Conservation (phyloP, 2,329 filamentous ascomycete genomes). For the Gnomoniopsis sp. region DNA sequence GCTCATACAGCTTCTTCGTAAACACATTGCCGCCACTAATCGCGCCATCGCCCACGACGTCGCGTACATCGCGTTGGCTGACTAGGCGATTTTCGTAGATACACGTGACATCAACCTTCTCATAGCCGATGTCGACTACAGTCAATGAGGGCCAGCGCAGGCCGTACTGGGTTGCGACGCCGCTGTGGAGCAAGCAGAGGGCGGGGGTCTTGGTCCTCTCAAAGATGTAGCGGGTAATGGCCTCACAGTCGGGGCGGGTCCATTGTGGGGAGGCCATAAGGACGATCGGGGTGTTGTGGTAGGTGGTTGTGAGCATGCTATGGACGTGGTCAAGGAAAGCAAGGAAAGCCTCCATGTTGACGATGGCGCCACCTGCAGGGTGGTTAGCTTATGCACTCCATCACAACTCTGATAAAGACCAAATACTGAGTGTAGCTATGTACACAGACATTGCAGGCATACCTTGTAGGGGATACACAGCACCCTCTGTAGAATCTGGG, state of each 20-base stretch:
- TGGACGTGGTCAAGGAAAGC: constrained; percentile 91
- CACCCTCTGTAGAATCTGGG: constrained; percentile 80
- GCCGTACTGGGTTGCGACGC: constrained; percentile 82
- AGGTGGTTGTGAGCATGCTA: constrained; percentile 81
- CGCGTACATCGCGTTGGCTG: constrained; percentile 63
- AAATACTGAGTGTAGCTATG: background rate
- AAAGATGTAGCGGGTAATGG: constrained; percentile 89
- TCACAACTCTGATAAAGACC: background rate
- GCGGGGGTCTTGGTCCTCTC: constrained; percentile 95
- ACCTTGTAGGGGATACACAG: constrained; percentile 79
- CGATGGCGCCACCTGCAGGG: constrained; percentile 69
- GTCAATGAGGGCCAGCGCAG: constrained; percentile 73
- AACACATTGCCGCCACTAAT: constrained; percentile 84
- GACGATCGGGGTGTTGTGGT: constrained; percentile 94
- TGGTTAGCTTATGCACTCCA: background rate
- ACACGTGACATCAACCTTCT: constrained; percentile 90
- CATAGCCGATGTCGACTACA: constrained; percentile 84
- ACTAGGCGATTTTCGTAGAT: constrained; percentile 76
- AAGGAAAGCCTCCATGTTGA: constrained; percentile 89
- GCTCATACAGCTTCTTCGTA: constrained; percentile 67
- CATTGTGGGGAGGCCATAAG: constrained; percentile 87
- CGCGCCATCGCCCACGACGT: constrained; percentile 30
- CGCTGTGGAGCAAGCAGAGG: constrained; percentile 86
- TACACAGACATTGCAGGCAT: constrained; percentile 19
- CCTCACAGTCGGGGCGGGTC: constrained; percentile 83